These are phyloP conservation scores for Albizia julibrissin DNA, from an alignment of 306 rosid species.

Conservation along the genomic window DNA sequence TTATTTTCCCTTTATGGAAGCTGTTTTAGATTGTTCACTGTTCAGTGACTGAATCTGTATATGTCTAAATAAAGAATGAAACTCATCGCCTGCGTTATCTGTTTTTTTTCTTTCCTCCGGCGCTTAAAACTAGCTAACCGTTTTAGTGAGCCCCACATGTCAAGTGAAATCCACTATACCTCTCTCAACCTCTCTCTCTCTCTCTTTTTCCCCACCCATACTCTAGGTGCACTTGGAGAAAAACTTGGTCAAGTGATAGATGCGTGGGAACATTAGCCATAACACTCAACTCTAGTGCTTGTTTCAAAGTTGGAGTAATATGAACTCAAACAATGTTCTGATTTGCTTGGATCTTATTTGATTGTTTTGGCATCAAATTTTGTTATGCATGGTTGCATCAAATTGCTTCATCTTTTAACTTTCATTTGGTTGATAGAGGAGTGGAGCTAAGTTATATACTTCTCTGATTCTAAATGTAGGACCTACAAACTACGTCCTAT, in stretches of 20 bases:
- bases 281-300: background rate
- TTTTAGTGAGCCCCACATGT: background rate
- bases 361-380: background rate
- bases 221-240: background rate
- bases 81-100: background rate
- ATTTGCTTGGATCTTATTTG: background rate
- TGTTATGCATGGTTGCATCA: no score
- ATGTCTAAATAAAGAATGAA: background rate
- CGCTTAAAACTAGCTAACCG: background rate
- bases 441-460: no score
- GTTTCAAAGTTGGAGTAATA: slow-evolving; percentile 7
- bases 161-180: background rate
- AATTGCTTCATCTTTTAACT: no score
- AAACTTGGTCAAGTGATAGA: background rate
- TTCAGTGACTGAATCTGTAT: background rate
- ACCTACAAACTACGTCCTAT: no score
- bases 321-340: background rate
- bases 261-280: slow-evolving; percentile 3
- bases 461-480: no score
- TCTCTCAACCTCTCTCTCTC: background rate
- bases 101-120: background rate
- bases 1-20: background rate
- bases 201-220: background rate
- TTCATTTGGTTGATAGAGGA: no score
- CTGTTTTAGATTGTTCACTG: slow-evolving; percentile 7